These are phyloP conservation scores for Sarocladiaceae sp. DNA, from an alignment of 2,329 filamentous ascomycete genomes.

Conservation along the genomic window DNA sequence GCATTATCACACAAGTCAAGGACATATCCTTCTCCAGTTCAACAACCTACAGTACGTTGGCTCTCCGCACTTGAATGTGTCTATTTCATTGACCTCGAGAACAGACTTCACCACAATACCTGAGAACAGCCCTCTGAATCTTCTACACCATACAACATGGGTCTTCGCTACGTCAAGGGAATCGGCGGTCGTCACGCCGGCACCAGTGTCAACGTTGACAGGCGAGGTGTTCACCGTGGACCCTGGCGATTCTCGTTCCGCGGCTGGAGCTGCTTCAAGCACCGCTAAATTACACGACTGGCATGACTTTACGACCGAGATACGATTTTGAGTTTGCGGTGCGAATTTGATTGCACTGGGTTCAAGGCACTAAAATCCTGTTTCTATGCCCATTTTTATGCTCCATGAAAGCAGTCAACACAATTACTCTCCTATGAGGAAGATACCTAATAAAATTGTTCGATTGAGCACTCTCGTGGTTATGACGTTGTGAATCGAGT, in stretches of 20 bases:
- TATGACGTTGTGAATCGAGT: too few species aligned
- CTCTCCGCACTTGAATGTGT: too few species aligned
- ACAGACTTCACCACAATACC: too few species aligned
- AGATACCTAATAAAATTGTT: too few species aligned
- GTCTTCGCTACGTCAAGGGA: slow-evolving; percentile 41
- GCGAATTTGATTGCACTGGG: neutral
- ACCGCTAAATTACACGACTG: slow-evolving; percentile 5
- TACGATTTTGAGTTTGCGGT: neutral
- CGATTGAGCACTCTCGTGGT: too few species aligned
- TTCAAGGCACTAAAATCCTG: neutral
- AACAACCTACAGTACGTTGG: too few species aligned
- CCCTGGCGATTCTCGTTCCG: slow-evolving; percentile 48
- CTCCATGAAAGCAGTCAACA: too few species aligned
- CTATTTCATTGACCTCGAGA: too few species aligned
- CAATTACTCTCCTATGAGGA: too few species aligned
- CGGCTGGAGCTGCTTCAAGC: slow-evolving; percentile 47
- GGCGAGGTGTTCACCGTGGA: slow-evolving; percentile 42
- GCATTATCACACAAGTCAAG: too few species aligned
- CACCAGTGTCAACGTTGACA: slow-evolving; percentile 42
- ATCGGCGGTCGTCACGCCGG: slow-evolving; percentile 46
- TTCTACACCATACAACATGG: slow-evolving; percentile 28
- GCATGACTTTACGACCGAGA: neutral
- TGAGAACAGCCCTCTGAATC: neutral
- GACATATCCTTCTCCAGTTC: too few species aligned
- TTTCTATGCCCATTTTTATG: neutral